Evolutionary conservation across 345 rosid species (phyloP), one percentile per base, ranked within the genome.

Genomic region (Sonneratia alba): DNA sequence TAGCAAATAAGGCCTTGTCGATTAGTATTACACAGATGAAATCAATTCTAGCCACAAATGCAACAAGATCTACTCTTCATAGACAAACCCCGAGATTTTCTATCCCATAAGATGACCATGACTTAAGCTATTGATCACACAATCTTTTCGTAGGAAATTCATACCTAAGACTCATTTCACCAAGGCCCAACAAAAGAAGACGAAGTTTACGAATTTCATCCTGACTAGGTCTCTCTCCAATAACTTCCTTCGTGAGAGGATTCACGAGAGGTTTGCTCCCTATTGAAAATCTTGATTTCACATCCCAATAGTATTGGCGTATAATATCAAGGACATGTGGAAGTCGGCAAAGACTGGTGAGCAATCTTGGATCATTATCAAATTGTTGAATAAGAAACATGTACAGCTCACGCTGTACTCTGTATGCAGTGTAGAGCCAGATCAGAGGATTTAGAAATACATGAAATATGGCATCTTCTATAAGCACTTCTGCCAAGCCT

Each of bases 111-210:
- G 55, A 68, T 68, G 13, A 11, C 38, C 56, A 24, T 16, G 3
- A 27, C 55, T 24, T 19, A 67, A 27, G 36, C 49, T 9, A 24
- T 4, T 42, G 70, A 67, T 24, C 40, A 67, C 3, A 66, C 47
- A 37, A 45, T 42, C 34, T 15, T 45, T 43, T 43, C 4, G 36
- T 45, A 68, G 63, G 19, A 57, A 57, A 55, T 57, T 24, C 32
- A 47, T 89, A 93, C 98, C 93, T 87, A 76, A 94, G 89, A 81
- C 97, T 86, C 98, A 94, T 91, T 86, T 94, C 98, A 75, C 96
- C 97, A 78, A 91, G 94, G 80, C 98, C 88, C 80, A 94, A 81
- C 70, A 89, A 81, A 75, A 94, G 88, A 84, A 94, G 97, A 83
- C 98, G 96, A 77, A 91, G 86, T 86, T 94, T 94, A 62, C 78